These are phyloP conservation scores for Quercus engelmannii DNA, from an alignment of 306 rosid species.

Conservation along the genomic window DNA sequence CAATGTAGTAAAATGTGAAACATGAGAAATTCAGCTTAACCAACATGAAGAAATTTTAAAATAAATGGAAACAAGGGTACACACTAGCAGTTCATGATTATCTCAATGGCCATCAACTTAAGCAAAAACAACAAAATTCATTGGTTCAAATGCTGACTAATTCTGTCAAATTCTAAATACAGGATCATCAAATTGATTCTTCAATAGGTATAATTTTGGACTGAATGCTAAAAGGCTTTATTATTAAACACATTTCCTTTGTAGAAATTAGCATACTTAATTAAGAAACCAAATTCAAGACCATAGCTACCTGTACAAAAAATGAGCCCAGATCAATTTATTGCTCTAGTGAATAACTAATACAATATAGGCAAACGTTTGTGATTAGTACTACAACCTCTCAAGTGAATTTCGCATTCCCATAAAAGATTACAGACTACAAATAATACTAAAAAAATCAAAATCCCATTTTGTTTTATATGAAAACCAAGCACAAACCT, in stretches of 20 bases:
- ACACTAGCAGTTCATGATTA: neutral
- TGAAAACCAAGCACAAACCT: slow-evolving; percentile 16
- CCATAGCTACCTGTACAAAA: neutral
- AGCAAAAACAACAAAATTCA: neutral
- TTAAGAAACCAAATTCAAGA: neutral
- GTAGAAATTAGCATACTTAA: neutral
- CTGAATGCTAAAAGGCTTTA: neutral
- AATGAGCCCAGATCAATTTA: neutral
- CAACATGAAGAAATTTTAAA: neutral
- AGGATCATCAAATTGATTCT: neutral
- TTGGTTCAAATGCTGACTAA: neutral
- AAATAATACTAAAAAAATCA: neutral
- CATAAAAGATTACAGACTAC: neutral
- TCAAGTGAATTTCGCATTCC: neutral
- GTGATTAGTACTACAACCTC: no score
- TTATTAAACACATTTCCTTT: neutral
- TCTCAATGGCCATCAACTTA: neutral
- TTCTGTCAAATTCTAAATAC: neutral
- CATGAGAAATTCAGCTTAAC: neutral
- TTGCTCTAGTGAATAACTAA: neutral
- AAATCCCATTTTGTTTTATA: neutral
- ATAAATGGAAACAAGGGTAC: neutral
- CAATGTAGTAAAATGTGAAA: neutral
- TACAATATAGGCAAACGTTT: no score
- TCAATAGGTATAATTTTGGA: neutral